Percentiles rank a stretch among this genome's conserved stretches.
phyloP scores from a whole-genome alignment of 169 alveolate genomes.

The Plasmodium ovale region DNA sequence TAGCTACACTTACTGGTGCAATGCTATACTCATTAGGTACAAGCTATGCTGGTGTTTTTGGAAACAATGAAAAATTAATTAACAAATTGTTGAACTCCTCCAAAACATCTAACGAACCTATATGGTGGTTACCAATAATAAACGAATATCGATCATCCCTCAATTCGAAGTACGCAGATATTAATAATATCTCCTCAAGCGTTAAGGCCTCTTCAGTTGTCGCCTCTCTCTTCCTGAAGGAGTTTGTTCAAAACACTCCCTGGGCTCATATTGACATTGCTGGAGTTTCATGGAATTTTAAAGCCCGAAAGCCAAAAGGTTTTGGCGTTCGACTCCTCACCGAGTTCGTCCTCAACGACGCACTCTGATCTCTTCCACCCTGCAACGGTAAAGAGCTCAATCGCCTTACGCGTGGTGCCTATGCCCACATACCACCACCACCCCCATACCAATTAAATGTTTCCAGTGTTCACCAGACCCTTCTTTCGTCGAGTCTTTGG shows the following conservation, averaged over 20 bases:
- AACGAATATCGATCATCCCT: conserved; percentile 86
- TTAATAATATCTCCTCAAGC: conserved; percentile 85
- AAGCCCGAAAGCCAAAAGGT: conserved; percentile 87
- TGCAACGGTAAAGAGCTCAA: no score
- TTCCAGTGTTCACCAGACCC: no score
- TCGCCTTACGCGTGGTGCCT: no score
- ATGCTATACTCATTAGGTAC: conserved; percentile 91
- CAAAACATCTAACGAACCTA: conserved; percentile 84
- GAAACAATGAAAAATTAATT: conserved; percentile 79
- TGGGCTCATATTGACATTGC: conserved; percentile 98
- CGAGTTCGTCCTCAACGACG: conserved; percentile 56
- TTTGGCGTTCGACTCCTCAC: conserved; percentile 87
- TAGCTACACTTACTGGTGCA: conserved; percentile 98
- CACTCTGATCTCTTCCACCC: neutral
- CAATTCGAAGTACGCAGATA: conserved; percentile 92
- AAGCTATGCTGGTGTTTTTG: conserved; percentile 84
- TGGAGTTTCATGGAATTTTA: conserved; percentile 91
- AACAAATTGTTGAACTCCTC: conserved; percentile 77
- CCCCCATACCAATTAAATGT: no score
- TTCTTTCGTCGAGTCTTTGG: no score
- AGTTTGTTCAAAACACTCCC: conserved; percentile 90
- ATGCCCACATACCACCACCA: no score
- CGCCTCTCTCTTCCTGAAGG: conserved; percentile 95
- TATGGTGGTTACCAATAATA: conserved; percentile 93
- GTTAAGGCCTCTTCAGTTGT: conserved; percentile 89